Percentiles rank a stretch among this genome's conserved stretches.
These are phyloP conservation scores for Candida wancherniae DNA, from an alignment of 805 yeast genomes.

Conservation along the genomic window DNA sequence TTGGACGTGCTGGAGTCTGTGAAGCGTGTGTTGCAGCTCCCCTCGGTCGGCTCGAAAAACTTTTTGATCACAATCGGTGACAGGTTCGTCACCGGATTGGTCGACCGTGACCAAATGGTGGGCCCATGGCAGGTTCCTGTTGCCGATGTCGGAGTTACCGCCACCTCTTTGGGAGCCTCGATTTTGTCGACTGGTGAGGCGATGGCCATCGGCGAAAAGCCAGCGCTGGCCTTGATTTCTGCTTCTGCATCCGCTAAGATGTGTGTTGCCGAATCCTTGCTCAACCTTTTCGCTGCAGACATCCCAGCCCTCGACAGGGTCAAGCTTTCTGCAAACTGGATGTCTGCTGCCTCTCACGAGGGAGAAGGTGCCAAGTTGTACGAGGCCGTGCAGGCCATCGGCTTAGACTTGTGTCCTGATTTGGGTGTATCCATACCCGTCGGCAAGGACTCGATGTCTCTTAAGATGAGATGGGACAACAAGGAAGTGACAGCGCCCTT, in stretches of 20 bases:
- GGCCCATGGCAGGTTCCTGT: constrained; percentile 99
- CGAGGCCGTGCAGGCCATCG: constrained; percentile 96
- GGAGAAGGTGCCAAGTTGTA: constrained; percentile 95
- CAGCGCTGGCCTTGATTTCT: constrained; percentile 79
- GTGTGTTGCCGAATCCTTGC: constrained; percentile 90
- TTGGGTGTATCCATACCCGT: constrained; percentile 92
- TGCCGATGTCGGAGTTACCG: constrained; percentile 96
- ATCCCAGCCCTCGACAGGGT: constrained; percentile 67
- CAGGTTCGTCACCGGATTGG: constrained; percentile 93
- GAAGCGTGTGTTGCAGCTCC: constrained; percentile 77
- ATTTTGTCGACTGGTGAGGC: constrained; percentile 88
- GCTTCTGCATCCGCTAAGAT: constrained; percentile 91
- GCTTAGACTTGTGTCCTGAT: constrained; percentile 89
- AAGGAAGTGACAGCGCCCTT: constrained; percentile 95
- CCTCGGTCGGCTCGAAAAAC: constrained; percentile 91
- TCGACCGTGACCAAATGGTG: constrained; percentile 97
- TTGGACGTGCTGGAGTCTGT: constrained; percentile 58
- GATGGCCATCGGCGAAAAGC: constrained; percentile 95
- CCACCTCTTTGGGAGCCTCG: constrained; percentile 77
- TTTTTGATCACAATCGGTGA: constrained; percentile 98
- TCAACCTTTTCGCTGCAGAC: constrained; percentile 88
- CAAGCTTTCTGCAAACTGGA: constrained; percentile 96
- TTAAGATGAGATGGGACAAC: constrained; percentile 96
- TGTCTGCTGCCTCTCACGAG: constrained; percentile 91
- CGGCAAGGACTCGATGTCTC: constrained; percentile 98